Evolutionary conservation across 352 stramenopile genomes (phyloP).

Genomic region (Phytophthora hybrid): DNA sequence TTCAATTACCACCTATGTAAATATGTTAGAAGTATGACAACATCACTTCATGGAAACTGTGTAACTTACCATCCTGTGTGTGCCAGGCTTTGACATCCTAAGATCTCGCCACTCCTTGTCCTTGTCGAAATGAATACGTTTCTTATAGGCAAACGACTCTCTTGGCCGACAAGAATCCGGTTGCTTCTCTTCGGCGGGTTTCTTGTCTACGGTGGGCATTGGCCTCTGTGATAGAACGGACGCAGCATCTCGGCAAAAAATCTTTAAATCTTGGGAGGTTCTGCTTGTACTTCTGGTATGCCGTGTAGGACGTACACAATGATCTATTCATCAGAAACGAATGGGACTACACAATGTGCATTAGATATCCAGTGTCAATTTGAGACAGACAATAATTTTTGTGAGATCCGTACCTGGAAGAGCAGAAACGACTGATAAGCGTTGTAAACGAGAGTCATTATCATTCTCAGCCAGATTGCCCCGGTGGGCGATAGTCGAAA

Average conservation of each 20-base stretch:
- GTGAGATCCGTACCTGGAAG: neutral
- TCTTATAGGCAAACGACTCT: no score
- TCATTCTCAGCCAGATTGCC: neutral
- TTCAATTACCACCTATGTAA: no score
- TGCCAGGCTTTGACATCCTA: no score
- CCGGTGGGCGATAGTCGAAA: neutral
- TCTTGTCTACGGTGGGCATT: neutral
- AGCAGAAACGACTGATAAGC: neutral
- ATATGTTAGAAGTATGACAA: no score
- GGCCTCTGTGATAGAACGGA: neutral
- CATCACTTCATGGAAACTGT: no score
- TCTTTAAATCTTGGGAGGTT: neutral
- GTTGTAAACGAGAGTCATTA: neutral
- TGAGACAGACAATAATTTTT: neutral
- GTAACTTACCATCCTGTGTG: no score
- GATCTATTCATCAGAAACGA: neutral
- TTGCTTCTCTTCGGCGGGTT: neutral
- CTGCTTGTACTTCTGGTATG: neutral
- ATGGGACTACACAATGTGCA: neutral
- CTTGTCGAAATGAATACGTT: no score
- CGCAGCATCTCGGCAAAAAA: neutral
- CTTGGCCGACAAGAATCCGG: neutral
- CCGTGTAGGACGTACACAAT: neutral
- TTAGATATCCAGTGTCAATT: no score
- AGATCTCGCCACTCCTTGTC: no score